Percentiles rank a stretch among this genome's conserved stretches.
phyloP scores from a whole-genome alignment of 805 yeast species.

The Crinitomyces ghanaensis region DNA sequence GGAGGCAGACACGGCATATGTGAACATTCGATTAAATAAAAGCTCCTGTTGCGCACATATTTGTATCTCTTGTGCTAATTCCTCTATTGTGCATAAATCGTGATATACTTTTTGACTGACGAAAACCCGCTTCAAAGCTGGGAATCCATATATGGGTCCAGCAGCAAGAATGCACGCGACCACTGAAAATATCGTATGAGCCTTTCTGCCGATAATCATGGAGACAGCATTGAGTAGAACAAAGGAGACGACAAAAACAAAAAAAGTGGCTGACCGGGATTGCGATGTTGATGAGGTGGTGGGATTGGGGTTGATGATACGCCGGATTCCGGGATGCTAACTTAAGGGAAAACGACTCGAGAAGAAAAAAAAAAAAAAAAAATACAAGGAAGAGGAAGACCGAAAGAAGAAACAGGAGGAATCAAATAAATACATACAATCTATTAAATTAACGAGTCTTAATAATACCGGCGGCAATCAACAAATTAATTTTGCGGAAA shows the following conservation, averaged over 20 bases:
- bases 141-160: slow-evolving; percentile 92
- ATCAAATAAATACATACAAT: too few relatives aligned
- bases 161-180: slow-evolving; percentile 85
- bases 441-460: slow-evolving; percentile 68
- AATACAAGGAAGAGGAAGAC: too few relatives aligned
- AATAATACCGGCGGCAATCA: slow-evolving; percentile 94
- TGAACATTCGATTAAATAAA: slow-evolving; percentile 69
- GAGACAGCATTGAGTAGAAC: too few relatives aligned
- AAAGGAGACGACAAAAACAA: too few relatives aligned
- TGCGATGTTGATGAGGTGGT: too few relatives aligned
- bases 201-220: too few relatives aligned
- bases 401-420: too few relatives aligned
- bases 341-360: too few relatives aligned
- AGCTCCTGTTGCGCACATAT: slow-evolving; percentile 70
- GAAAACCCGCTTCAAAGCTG: slow-evolving; percentile 80
- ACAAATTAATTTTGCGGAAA: slow-evolving; percentile 70
- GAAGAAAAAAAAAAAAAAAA: too few relatives aligned
- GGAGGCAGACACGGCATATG: slow-evolving; percentile 77
- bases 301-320: too few relatives aligned
- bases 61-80: slow-evolving; percentile 13
- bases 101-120: slow-evolving; percentile 67
- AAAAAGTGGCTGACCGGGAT: too few relatives aligned
- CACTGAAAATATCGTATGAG: slow-evolving; percentile 63
- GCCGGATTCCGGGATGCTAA: too few relatives aligned
- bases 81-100: slow-evolving; percentile 40